Conservation (phyloP, 768 basidiomycete genomes). For the Phanerochaete sordida region DNA sequence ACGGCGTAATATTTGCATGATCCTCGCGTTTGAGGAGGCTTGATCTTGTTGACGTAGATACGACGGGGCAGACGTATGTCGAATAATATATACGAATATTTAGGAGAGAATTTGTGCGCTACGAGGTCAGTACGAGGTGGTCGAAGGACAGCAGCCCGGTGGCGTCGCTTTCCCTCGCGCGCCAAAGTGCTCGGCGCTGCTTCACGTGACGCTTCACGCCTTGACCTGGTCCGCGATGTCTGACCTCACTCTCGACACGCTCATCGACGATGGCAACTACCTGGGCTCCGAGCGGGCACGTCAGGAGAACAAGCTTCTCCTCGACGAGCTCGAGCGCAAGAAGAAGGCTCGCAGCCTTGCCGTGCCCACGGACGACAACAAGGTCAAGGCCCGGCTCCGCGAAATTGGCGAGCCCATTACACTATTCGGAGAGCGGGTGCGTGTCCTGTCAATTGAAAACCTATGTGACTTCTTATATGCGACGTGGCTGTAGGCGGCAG, state of each 20-base stretch:
- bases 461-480: not conserved
- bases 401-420: conserved; percentile 98
- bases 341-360: conserved; percentile 92
- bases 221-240: conserved; percentile 42
- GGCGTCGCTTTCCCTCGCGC: no score
- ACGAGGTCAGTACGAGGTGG: no score
- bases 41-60: no score
- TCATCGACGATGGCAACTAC: conserved; percentile 77
- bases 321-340: conserved; percentile 97
- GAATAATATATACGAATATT: no score
- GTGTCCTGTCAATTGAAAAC: conserved; percentile 25
- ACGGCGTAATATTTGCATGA: no score
- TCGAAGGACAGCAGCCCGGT: no score
- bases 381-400: conserved; percentile 83
- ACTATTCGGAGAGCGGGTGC: conserved; percentile 93
- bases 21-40: no score
- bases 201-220: not conserved
- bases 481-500: conserved; percentile 66
- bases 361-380: conserved; percentile 95
- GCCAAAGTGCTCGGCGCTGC: not conserved
- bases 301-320: conserved; percentile 79
- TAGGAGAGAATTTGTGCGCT: no score
- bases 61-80: no score
- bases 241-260: conserved; percentile 71
- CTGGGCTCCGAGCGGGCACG: conserved; percentile 70